Percentiles rank a stretch among this genome's conserved stretches.
These are phyloP conservation scores for Mycotypha africana DNA, from an alignment of 371 early-diverging fungal genomes.

Conservation along the genomic window DNA sequence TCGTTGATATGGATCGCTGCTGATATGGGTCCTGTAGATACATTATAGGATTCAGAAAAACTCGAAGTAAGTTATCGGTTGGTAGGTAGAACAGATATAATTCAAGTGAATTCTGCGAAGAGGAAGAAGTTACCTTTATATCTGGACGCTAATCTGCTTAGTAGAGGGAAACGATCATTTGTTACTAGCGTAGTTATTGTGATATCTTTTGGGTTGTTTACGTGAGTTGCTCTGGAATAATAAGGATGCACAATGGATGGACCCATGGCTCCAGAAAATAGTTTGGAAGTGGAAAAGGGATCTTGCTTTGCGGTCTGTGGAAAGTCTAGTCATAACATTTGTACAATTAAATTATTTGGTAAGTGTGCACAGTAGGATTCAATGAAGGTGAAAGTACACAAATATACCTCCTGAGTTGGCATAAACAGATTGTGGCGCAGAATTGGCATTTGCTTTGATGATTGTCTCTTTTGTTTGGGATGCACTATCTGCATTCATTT, in stretches of 20 bases:
- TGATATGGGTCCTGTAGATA: constrained; percentile 45
- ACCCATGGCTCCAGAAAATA: constrained; percentile 46
- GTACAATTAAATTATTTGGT: background rate
- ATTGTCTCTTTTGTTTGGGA: constrained; percentile 4
- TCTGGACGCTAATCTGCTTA: constrained; percentile 39
- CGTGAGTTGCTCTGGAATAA: constrained; percentile 35
- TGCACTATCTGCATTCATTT: constrained; percentile 3
- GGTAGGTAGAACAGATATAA: background rate
- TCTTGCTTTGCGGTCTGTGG: too few relatives aligned
- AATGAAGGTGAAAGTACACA: too few relatives aligned
- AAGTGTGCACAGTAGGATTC: too few relatives aligned
- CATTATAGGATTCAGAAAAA: too few relatives aligned
- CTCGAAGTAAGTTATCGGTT: too few relatives aligned
- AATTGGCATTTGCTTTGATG: background rate
- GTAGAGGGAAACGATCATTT: constrained; percentile 37
- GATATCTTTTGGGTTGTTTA: constrained; percentile 38
- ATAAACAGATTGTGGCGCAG: too few relatives aligned
- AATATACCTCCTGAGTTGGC: too few relatives aligned
- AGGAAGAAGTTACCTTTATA: constrained; percentile 35
- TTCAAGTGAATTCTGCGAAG: background rate
- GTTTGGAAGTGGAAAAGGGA: constrained; percentile 42
- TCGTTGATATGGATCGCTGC: constrained; percentile 61
- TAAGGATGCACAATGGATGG: constrained; percentile 48
- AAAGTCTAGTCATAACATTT: too few relatives aligned
- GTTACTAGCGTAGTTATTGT: constrained; percentile 48